Conservation (phyloP, 352 stramenopile species). For the Phytopythium montanum region DNA sequence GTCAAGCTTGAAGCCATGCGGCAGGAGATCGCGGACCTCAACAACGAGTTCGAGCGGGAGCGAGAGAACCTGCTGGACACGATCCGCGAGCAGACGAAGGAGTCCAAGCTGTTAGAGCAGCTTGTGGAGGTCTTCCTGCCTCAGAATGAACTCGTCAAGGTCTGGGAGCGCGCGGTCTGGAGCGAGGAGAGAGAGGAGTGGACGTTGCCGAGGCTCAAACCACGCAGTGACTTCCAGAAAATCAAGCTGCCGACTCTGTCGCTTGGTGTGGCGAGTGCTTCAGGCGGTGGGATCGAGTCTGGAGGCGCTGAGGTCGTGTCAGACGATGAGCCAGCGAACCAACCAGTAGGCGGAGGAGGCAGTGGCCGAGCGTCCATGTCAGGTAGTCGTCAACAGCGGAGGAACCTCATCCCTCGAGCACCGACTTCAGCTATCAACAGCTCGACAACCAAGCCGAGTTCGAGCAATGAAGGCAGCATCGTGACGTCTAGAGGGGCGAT, state of each 20-base stretch:
- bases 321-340: constrained; percentile 35
- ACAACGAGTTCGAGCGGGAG: constrained; percentile 83
- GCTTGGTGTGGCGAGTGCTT: constrained; percentile 12
- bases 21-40: constrained; percentile 82
- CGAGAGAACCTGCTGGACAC: constrained; percentile 83
- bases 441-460: constrained; percentile 14
- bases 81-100: constrained; percentile 87
- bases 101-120: constrained; percentile 85
- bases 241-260: constrained; percentile 62
- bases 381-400: constrained; percentile 1
- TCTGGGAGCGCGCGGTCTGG: constrained; percentile 87
- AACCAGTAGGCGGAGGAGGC: constrained; percentile 1
- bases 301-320: constrained; percentile 57
- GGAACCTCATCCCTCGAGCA: constrained; percentile 5
- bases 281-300: constrained; percentile 24
- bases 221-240: constrained; percentile 76
- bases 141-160: constrained; percentile 83
- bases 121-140: constrained; percentile 83
- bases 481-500: constrained; percentile 2
- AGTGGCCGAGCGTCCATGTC: not conserved
- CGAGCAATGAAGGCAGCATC: constrained; percentile 19
- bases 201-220: constrained; percentile 69
- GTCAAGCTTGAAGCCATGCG: constrained; percentile 70
- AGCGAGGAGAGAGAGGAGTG: constrained; percentile 79
- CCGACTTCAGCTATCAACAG: not conserved